Conservation (phyloP, 352 stramenopile genomes). For the Pythium myriotylum region DNA sequence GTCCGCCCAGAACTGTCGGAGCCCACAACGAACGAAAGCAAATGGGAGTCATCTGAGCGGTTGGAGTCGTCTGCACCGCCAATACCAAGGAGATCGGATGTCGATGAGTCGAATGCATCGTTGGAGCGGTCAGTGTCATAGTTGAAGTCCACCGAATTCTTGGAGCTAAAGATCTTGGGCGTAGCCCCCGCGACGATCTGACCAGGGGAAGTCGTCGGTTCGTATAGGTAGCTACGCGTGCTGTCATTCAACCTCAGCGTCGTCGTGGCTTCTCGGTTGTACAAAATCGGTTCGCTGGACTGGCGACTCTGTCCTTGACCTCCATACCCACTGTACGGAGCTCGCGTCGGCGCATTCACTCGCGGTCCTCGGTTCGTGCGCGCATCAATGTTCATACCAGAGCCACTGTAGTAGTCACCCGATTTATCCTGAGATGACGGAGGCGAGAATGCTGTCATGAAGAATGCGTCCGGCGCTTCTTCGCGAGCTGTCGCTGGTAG, state of each 20-base stretch:
- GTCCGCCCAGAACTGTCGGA: slow-evolving; percentile 13
- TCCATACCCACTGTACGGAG: slow-evolving; percentile 9
- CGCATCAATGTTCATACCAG: slow-evolving; percentile 5
- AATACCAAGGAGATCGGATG: slow-evolving; percentile 7
- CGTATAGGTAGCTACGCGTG: slow-evolving; percentile 33
- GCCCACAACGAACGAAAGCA: slow-evolving; percentile 16
- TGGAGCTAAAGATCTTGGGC: slow-evolving; percentile 33
- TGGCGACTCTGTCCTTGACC: neutral
- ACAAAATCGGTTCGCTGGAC: slow-evolving; percentile 21
- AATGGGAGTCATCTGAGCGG: slow-evolving; percentile 13
- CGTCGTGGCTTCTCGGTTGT: slow-evolving; percentile 36
- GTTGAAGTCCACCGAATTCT: slow-evolving; percentile 42
- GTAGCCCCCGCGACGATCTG: neutral
- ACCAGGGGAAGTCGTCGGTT: slow-evolving; percentile 7
- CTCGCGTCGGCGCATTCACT: slow-evolving; percentile 9
- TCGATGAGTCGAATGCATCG: slow-evolving; percentile 19
- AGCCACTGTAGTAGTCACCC: slow-evolving; percentile 6
- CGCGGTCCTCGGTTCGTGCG: slow-evolving; percentile 7
- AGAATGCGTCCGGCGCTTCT: slow-evolving; percentile 4
- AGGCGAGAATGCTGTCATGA: slow-evolving; percentile 13
- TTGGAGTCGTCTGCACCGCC: slow-evolving; percentile 9
- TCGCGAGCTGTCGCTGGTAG: neutral
- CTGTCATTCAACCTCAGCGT: slow-evolving; percentile 19
- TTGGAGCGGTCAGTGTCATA: slow-evolving; percentile 35
- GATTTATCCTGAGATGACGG: slow-evolving; percentile 11